phyloP scores from a whole-genome alignment of 225 moss, liverwort and hornwort species.

The Sphagnum tenellum region DNA sequence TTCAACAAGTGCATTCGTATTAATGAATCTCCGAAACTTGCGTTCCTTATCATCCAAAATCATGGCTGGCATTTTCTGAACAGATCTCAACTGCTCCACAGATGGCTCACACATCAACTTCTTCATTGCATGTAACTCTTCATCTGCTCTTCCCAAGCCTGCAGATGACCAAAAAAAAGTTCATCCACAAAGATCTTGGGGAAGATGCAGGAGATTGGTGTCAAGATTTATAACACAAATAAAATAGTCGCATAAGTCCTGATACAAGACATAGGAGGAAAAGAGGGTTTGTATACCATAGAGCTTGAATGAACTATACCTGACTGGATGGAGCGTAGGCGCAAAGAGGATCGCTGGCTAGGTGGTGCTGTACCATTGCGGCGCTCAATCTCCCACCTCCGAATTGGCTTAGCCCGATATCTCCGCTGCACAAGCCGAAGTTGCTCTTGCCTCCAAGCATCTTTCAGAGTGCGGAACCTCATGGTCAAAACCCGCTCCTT shows the following conservation, averaged over 20 bases:
- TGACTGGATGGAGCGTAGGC: slow-evolving; percentile 52
- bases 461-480: slow-evolving; percentile 66
- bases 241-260: too few species aligned
- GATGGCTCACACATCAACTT: slow-evolving; percentile 41
- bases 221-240: too few species aligned
- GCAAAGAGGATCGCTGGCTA: slow-evolving; percentile 57
- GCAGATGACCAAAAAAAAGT: slow-evolving; percentile 1
- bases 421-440: slow-evolving; percentile 53
- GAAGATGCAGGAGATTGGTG: too few species aligned
- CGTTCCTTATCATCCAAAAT: slow-evolving; percentile 75
- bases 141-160: slow-evolving; percentile 47
- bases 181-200: too few species aligned
- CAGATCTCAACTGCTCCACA: slow-evolving; percentile 38
- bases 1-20: slow-evolving; percentile 82
- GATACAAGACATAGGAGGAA: too few species aligned
- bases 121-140: slow-evolving; percentile 52
- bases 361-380: slow-evolving; percentile 47
- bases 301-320: slow-evolving; percentile 11
- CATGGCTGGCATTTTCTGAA: slow-evolving; percentile 92
- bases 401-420: slow-evolving; percentile 76
- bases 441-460: slow-evolving; percentile 65
- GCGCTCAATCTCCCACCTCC: slow-evolving; percentile 84
- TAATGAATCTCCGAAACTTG: slow-evolving; percentile 61
- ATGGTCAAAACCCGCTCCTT: slow-evolving; percentile 61
- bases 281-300: too few species aligned